Percentiles rank a stretch among this genome's conserved stretches.
Conservation (phyloP, 148 eudicot genomes). For the Hydrangea macrophylla region DNA sequence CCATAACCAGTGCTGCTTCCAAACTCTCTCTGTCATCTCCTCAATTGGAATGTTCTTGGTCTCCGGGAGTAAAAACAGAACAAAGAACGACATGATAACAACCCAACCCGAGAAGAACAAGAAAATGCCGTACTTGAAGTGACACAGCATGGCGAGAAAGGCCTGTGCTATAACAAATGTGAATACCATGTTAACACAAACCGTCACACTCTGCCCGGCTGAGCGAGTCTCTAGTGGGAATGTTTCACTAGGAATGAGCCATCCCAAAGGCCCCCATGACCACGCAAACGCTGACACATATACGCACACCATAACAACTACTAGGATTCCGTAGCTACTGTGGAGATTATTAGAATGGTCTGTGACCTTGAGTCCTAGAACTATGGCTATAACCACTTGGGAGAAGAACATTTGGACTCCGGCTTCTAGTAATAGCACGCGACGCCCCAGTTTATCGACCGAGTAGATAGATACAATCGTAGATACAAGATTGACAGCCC, state of each 20-base stretch:
- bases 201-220: slow-evolving; percentile 92
- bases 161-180: slow-evolving; percentile 89
- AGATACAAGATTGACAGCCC: slow-evolving; percentile 80
- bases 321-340: slow-evolving; percentile 54
- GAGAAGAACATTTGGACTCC: slow-evolving; percentile 90
- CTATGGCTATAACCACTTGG: slow-evolving; percentile 55
- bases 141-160: slow-evolving; percentile 81
- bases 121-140: slow-evolving; percentile 83
- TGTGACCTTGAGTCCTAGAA: slow-evolving; percentile 63
- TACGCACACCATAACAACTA: slow-evolving; percentile 70
- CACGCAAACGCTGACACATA: slow-evolving; percentile 82
- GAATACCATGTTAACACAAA: slow-evolving; percentile 74
- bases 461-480: slow-evolving; percentile 82
- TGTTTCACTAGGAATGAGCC: slow-evolving; percentile 95
- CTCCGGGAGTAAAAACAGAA: slow-evolving; percentile 79
- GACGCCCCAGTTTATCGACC: slow-evolving; percentile 78
- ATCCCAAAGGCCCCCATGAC: slow-evolving; percentile 97
- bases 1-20: slow-evolving; percentile 92
- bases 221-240: slow-evolving; percentile 91
- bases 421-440: slow-evolving; percentile 70
- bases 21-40: slow-evolving; percentile 87
- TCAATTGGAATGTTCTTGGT: slow-evolving; percentile 91
- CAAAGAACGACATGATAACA: slow-evolving; percentile 73
- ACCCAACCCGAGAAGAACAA: slow-evolving; percentile 93
- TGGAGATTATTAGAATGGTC: slow-evolving; percentile 47